Base-by-base conservation (phyloP, 768 basidiomycete species). In the Neoboletus subvelutipes region DNA sequence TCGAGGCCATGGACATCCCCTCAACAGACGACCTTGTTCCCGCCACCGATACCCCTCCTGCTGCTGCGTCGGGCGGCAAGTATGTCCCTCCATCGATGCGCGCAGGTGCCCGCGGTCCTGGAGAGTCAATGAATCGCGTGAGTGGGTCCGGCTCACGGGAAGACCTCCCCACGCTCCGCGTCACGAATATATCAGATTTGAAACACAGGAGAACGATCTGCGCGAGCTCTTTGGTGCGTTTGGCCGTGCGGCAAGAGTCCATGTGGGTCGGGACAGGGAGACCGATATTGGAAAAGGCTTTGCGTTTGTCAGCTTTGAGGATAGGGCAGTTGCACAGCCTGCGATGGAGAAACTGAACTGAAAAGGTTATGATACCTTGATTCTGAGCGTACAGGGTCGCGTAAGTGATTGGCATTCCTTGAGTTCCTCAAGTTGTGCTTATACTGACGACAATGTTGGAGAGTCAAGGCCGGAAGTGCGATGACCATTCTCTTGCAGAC, bases 51-150 rank as follows among this genome's bases (percentile, higher is more conserved):
- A 54, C 68, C 2, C 58, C 72, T 0, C 64, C 64, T 26, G 52
- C 67, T 50, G 39, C 73, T 28, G 67, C 83, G 12, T 68, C 80
- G 0, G 83, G 83, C 3, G 88, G 90, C 15, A 96, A 95, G 75
- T 97, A 97, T 71, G 90, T 97, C 17, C 94, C 94, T 2, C 92
- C 93, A n/a, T 90, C 89, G 1, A 90, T 92, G 87, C 90, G 94
- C 65, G 82, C 78, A 34, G 83, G 78, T n/a, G 75, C 77, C 13
- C 81, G 86, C 43, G 84, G 83, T 3, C 76, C 86, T 9, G 92
- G 93, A 48, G 92, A 94, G 67, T 78, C 87, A 2, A 92, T 94
- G 89, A 51, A 50, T 26, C 71, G 71, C 9, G 26, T 39, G 10
- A 79, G 80, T 40, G 70, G 80, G 47, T 66, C 79, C 4, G 80